Evolutionary conservation across 176 grass and related monocot genomes (phyloP).

Genomic region (Dendrocalamus sinicus): DNA sequence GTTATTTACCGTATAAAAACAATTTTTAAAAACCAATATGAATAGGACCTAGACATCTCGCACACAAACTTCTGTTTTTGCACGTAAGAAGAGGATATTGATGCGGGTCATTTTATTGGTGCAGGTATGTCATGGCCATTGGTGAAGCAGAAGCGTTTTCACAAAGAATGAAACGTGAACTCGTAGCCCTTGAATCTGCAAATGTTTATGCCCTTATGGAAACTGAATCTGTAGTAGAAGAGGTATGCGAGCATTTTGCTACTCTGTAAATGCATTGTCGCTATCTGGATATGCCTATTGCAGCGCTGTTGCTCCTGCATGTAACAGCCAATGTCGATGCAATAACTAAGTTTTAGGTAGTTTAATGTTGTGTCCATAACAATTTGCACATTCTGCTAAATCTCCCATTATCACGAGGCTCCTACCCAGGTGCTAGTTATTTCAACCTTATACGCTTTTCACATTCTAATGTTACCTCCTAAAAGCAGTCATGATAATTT

Average conservation of each 20-base stretch:
- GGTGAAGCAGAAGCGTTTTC: constrained; percentile 98
- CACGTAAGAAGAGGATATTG: background rate
- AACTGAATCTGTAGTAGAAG: constrained; percentile 81
- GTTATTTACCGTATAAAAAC: too few species aligned
- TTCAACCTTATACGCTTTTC: background rate
- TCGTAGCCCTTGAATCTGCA: constrained; percentile 89
- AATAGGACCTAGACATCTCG: background rate
- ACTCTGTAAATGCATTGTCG: background rate
- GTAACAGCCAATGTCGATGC: background rate
- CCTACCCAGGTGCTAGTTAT: background rate
- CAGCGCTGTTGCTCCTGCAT: constrained; percentile 9
- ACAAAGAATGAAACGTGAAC: constrained; percentile 92
- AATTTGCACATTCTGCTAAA: background rate
- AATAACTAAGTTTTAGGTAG: background rate
- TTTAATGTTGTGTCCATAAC: background rate
- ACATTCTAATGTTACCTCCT: background rate
- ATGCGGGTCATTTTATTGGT: background rate
- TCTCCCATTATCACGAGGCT: constrained; percentile 2
- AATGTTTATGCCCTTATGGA: constrained; percentile 94
- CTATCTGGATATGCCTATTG: background rate
- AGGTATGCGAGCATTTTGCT: constrained; percentile 56
- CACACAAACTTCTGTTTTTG: constrained; percentile 23
- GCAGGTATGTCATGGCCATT: constrained; percentile 90
- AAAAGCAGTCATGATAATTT: background rate
- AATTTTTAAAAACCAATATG: too few species aligned